These are phyloP conservation scores for Cyanophora paradoxa DNA, from an alignment of 78 protist genomes.

Conservation along the genomic window DNA sequence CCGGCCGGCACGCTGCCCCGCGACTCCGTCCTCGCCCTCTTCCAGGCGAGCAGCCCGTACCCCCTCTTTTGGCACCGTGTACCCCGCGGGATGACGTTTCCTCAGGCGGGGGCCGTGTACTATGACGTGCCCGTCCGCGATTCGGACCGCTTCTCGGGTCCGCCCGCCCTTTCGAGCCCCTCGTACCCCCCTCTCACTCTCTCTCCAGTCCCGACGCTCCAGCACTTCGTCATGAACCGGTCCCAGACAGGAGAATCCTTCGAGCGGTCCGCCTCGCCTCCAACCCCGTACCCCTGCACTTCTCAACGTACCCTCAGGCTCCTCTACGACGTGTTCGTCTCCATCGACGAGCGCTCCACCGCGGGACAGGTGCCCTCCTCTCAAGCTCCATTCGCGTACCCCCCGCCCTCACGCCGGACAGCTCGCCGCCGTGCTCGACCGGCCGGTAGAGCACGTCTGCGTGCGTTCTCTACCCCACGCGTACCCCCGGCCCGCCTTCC, in stretches of 20 bases:
- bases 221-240: slow-evolving; percentile 90
- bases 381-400: neutral
- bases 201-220: slow-evolving; percentile 88
- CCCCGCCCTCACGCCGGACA: slow-evolving; percentile 34
- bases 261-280: no score
- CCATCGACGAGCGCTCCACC: slow-evolving; percentile 80
- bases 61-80: neutral
- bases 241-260: slow-evolving; percentile 59
- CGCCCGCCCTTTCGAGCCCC: no score
- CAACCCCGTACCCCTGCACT: no score
- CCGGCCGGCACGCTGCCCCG: neutral
- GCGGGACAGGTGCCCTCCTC: slow-evolving; percentile 41
- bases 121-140: slow-evolving; percentile 36
- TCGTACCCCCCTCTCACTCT: no score
- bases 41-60: neutral
- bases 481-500: no score
- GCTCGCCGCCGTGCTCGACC: slow-evolving; percentile 38
- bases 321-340: slow-evolving; percentile 81
- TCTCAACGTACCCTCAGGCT: slow-evolving; percentile 73
- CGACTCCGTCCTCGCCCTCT: neutral
- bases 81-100: neutral
- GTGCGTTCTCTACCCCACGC: no score
- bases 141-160: slow-evolving; percentile 20
- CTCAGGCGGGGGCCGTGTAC: neutral
- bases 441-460: slow-evolving; percentile 6